A percentile compares a stretch with the other conserved stretches of the same genome.
Conservation (phyloP, 345 rosid genomes). For the Rhizophora apiculata region DNA sequence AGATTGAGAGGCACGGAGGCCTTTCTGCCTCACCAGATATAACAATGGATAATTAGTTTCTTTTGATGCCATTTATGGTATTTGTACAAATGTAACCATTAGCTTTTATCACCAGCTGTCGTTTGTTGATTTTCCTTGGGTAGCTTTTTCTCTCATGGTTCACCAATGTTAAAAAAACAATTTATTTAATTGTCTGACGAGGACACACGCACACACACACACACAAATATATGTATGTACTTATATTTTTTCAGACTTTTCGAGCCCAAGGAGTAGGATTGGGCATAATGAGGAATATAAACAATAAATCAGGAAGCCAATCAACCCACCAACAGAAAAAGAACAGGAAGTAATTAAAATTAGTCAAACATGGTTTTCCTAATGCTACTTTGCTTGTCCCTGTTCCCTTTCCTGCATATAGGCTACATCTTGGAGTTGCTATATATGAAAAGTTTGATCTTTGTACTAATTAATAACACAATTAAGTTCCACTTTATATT, state of each 20-base stretch:
- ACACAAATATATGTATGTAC: too few species aligned
- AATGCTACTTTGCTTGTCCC: neutral
- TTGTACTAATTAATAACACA: neutral
- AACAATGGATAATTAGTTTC: neutral
- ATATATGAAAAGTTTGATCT: neutral
- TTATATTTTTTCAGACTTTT: too few species aligned
- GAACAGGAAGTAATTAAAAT: neutral
- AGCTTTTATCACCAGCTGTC: neutral
- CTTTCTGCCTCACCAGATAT: neutral
- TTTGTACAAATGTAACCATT: neutral
- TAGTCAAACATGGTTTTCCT: slow-evolving; percentile 21
- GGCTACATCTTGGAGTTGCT: slow-evolving; percentile 10
- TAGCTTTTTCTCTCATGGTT: neutral
- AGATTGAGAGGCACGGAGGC: neutral
- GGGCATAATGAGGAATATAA: too few species aligned
- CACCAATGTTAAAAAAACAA: neutral
- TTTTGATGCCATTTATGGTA: neutral
- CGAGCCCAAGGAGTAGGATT: too few species aligned
- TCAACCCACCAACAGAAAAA: neutral
- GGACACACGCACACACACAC: too few species aligned
- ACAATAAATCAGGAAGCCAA: neutral
- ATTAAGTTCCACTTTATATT: slow-evolving; percentile 21
- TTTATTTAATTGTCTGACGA: too few species aligned
- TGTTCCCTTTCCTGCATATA: neutral
- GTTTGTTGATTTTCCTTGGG: neutral